Evolutionary conservation across 768 basidiomycete genomes (phyloP), one percentile per base, ranked within the genome.

Genomic region (Grammothele lineata): DNA sequence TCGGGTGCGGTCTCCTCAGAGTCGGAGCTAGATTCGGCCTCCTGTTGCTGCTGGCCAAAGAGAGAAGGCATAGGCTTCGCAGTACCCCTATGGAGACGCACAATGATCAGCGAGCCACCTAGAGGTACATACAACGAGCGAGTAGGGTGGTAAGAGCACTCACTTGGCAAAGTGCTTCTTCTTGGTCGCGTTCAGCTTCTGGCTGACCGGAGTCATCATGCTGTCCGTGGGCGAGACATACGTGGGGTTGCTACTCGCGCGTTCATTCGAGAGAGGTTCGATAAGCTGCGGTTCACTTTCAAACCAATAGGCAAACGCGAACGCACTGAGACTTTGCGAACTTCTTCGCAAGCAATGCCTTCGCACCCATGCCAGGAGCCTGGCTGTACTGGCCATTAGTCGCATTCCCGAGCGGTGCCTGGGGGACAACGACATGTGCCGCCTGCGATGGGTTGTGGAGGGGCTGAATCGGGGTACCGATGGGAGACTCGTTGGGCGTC

Each of bases 161-260:
- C 54, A 95, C 95, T 92, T 96, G 48, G 66, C 72, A 63, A 96
- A 98, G 60, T 91, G 92, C 68, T 92, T 91, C 76, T 95, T 93
- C 77, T 82, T 94, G 3, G 87, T 86, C 15, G 87, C 88, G 40
- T 75, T 86, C 43, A 98, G 77, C 67, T 97, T 98, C 68, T 93
- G 87, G 5, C 93, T 89, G 63, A 82, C 83, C 3, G 95, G 95
- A 2, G 92, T 95, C 76, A 97, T 81, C 67, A 98, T 75, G 62
- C 87, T 90, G 66, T 99, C 95, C 8, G 95, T 96, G 2, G 95
- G 95, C 15, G 95, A 97, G 59, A 94, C 73, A 61, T 80, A 92
- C 26, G 80, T 81, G 18, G 90, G 86, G 65, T 96, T 96, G 64
- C 92, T 92, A 62, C 24, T 14, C 14, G 43, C 18, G 32, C 50